phyloP scores from a whole-genome alignment of 345 rosid genomes.

The Hevea brasiliensis region DNA sequence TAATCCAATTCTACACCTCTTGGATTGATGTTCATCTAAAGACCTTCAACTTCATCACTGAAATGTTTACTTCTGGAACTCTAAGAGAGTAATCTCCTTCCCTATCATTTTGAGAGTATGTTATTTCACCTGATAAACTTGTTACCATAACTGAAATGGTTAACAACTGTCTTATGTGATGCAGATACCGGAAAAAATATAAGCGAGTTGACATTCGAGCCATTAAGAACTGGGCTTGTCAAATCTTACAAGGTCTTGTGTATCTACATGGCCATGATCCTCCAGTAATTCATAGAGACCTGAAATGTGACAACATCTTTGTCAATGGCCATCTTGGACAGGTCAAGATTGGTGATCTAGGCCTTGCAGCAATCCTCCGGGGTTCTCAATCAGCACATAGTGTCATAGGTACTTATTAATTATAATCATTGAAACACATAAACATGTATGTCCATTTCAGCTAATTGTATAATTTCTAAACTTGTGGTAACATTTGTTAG shows the following conservation, averaged over 20 bases:
- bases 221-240: conserved; percentile 33
- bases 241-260: conserved; percentile 30
- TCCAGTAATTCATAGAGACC: conserved; percentile 36
- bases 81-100: conserved; percentile 55
- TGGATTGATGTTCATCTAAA: conserved; percentile 61
- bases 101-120: neutral
- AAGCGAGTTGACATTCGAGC: conserved; percentile 24
- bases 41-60: conserved; percentile 85
- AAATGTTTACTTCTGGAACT: conserved; percentile 83
- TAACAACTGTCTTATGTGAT: neutral
- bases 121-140: neutral
- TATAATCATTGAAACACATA: neutral
- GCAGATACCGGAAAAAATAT: conserved; percentile 30
- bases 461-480: neutral
- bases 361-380: conserved; percentile 32
- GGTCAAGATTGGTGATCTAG: conserved; percentile 40
- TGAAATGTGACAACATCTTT: conserved; percentile 37
- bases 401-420: conserved; percentile 25
- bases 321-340: conserved; percentile 42
- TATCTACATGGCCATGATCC: conserved; percentile 38
- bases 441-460: neutral
- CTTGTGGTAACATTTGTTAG: conserved; percentile 2
- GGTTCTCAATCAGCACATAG: conserved; percentile 32
- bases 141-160: neutral
- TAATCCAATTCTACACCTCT: conserved; percentile 68